phyloP scores from a whole-genome alignment of 2,329 filamentous ascomycete species.

The Arthrobotrys conoides region DNA sequence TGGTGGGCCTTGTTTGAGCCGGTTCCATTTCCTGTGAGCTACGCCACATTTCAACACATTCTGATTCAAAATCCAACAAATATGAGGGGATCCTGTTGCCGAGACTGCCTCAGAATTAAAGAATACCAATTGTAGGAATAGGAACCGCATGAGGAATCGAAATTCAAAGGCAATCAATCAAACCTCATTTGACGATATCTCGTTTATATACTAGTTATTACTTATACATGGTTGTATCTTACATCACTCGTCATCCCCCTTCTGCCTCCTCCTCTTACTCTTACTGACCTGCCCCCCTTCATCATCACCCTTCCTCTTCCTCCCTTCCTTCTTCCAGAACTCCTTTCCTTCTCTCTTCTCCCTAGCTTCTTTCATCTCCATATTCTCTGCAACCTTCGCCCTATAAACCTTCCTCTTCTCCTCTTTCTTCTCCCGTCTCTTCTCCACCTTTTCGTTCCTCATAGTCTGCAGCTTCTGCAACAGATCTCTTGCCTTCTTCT shows the following conservation, averaged over 20 bases:
- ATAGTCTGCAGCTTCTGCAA: slow-evolving; percentile 94
- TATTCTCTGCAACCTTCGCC: slow-evolving; percentile 83
- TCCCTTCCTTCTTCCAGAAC: slow-evolving; percentile 92
- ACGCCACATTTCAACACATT: slow-evolving; percentile 18
- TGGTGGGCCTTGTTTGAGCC: slow-evolving; percentile 15
- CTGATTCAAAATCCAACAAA: slow-evolving; percentile 7
- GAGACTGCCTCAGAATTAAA: no score
- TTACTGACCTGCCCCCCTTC: slow-evolving; percentile 70
- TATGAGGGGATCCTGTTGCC: no score
- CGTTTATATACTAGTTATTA: neutral
- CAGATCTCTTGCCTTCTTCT: slow-evolving; percentile 87
- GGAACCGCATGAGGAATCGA: no score
- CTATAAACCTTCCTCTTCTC: slow-evolving; percentile 84
- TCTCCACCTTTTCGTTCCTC: slow-evolving; percentile 89
- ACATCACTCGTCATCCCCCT: slow-evolving; percentile 50
- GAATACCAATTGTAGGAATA: neutral
- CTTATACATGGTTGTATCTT: slow-evolving; percentile 26
- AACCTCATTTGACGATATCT: neutral
- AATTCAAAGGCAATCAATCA: no score
- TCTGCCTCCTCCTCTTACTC: slow-evolving; percentile 66
- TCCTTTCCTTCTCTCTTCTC: slow-evolving; percentile 94
- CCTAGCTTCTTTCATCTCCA: slow-evolving; percentile 86
- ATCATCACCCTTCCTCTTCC: slow-evolving; percentile 76
- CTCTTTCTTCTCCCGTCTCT: slow-evolving; percentile 87
- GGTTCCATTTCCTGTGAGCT: slow-evolving; percentile 10